These are phyloP conservation scores for Bolboschoenus planiculmis DNA, from an alignment of 176 grass and related monocot genomes.

Conservation along the genomic window DNA sequence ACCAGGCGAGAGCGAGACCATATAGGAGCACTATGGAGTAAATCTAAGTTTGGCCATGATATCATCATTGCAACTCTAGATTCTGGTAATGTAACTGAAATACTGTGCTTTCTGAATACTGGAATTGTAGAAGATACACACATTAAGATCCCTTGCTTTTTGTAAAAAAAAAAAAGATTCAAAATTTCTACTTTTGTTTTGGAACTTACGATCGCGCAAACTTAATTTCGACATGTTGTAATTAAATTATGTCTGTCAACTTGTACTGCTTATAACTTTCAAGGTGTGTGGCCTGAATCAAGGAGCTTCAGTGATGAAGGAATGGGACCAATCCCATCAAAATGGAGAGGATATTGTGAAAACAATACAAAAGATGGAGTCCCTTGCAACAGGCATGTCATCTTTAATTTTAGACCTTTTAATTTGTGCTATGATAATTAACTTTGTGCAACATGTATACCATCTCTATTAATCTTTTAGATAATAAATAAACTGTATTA, in stretches of 20 bases:
- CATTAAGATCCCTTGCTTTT: too few relatives aligned
- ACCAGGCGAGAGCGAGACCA: neutral
- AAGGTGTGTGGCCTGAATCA: constrained; percentile 82
- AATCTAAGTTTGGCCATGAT: constrained; percentile 40
- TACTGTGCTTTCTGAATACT: neutral
- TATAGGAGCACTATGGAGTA: constrained; percentile 34
- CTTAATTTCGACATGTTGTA: neutral
- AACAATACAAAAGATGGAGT: constrained; percentile 36
- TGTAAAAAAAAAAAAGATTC: too few relatives aligned
- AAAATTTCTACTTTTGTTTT: neutral
- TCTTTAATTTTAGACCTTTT: neutral
- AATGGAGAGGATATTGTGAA: constrained; percentile 56
- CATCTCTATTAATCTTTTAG: neutral
- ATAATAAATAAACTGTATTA: neutral
- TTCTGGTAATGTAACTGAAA: constrained; percentile 32
- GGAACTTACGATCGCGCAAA: neutral
- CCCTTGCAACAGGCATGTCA: constrained; percentile 54
- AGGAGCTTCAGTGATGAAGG: constrained; percentile 49
- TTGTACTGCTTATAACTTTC: neutral
- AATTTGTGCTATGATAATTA: neutral
- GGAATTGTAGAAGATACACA: neutral
- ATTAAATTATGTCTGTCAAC: neutral
- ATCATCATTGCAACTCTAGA: constrained; percentile 63
- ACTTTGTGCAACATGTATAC: neutral
- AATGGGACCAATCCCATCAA: constrained; percentile 30